Conservation (phyloP, 2,329 filamentous ascomycete species). For the Phyllosticta citrichinensis region DNA sequence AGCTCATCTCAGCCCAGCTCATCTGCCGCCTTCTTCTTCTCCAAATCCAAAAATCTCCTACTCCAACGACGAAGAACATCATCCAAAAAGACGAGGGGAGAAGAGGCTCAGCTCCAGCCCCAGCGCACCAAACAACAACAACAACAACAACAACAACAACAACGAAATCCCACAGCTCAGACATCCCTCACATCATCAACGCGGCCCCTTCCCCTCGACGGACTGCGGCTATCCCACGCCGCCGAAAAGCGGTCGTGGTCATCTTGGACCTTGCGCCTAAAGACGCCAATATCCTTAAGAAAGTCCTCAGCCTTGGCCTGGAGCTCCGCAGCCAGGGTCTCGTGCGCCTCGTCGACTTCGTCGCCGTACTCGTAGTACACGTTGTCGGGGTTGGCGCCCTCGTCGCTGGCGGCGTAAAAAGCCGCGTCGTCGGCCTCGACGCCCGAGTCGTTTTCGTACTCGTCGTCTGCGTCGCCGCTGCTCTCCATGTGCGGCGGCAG, state of each 20-base stretch:
- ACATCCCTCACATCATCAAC: neutral
- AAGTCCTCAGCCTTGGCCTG: constrained; percentile 80
- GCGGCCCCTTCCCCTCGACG: neutral
- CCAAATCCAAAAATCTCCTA: too few relatives aligned
- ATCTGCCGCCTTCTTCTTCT: too few relatives aligned
- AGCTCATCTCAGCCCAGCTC: too few relatives aligned
- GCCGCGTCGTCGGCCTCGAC: constrained; percentile 17
- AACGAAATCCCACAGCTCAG: neutral
- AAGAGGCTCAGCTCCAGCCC: too few relatives aligned
- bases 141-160: too few relatives aligned
- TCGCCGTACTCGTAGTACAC: constrained; percentile 52
- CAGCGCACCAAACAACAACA: too few relatives aligned
- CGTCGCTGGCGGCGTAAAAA: constrained; percentile 14
- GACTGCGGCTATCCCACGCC: neutral
- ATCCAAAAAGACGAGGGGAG: too few relatives aligned
- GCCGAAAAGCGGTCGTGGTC: constrained; percentile 58
- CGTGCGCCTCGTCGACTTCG: constrained; percentile 37
- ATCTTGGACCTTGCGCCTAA: constrained; percentile 76
- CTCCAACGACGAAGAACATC: too few relatives aligned
- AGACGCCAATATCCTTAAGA: constrained; percentile 67
- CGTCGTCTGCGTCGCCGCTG: neutral
- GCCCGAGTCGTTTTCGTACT: neutral
- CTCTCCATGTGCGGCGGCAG: constrained; percentile 25
- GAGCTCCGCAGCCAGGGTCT: constrained; percentile 48
- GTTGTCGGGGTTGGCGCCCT: constrained; percentile 37